Percentiles rank a stretch among this genome's conserved stretches.
Conservation (phyloP, 2,329 filamentous ascomycete species). For the Lachnellula occidentalis region DNA sequence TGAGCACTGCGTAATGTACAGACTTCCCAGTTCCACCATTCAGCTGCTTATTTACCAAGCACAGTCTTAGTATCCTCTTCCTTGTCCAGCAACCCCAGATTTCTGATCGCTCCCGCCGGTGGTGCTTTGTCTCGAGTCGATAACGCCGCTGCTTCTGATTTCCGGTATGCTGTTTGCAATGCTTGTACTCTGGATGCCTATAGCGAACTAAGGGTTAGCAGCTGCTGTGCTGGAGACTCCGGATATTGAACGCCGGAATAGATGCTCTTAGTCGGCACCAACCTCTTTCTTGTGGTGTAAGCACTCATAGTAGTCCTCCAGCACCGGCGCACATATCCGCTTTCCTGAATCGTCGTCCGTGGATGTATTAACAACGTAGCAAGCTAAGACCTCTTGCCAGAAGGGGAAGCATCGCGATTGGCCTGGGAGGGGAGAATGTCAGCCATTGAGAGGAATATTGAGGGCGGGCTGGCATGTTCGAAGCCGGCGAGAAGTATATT, state of each 20-base stretch:
- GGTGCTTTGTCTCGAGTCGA: slow-evolving; percentile 75
- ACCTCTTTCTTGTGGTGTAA: slow-evolving; percentile 99
- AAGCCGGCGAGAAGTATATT: background rate
- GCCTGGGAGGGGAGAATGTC: slow-evolving; percentile 18
- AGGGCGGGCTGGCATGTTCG: background rate
- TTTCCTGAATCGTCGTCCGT: slow-evolving; percentile 74
- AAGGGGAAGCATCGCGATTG: slow-evolving; percentile 86
- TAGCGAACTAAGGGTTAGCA: slow-evolving; percentile 5
- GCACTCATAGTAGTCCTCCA: slow-evolving; percentile 99
- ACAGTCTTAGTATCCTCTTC: slow-evolving; percentile 70
- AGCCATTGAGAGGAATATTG: slow-evolving; percentile 18
- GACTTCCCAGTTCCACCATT: slow-evolving; percentile 4
- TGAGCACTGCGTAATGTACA: slow-evolving; percentile 28
- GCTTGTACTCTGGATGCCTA: slow-evolving; percentile 69
- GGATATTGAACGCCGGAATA: background rate
- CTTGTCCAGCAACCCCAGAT: slow-evolving; percentile 76
- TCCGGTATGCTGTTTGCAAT: slow-evolving; percentile 80
- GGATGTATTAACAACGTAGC: slow-evolving; percentile 91
- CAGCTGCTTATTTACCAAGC: slow-evolving; percentile 31
- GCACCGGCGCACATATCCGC: slow-evolving; percentile 75
- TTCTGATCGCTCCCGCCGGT: slow-evolving; percentile 80
- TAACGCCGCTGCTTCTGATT: slow-evolving; percentile 57
- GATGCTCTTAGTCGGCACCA: slow-evolving; percentile 25
- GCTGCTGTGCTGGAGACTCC: background rate
- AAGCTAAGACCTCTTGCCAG: slow-evolving; percentile 98